Evolutionary conservation across 2,329 filamentous ascomycete genomes (phyloP).

Genomic region (Lachnellula hyalina): DNA sequence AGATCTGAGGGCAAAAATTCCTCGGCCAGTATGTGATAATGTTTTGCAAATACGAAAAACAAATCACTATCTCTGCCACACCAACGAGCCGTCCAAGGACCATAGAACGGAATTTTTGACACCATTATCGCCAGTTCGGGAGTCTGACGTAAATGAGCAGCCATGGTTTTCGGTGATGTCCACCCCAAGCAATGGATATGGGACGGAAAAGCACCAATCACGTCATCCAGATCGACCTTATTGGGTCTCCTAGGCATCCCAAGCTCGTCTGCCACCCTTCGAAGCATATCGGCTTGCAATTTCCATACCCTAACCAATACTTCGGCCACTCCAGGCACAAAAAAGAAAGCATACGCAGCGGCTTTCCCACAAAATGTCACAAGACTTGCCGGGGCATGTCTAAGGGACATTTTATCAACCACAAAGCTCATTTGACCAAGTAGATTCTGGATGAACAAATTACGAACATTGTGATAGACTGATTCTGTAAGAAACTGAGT

Average conservation of each 20-base stretch:
- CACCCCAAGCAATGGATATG: slow-evolving; percentile 57
- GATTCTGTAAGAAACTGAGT: slow-evolving; percentile 66
- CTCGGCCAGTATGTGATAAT: slow-evolving; percentile 61
- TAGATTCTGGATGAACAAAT: slow-evolving; percentile 65
- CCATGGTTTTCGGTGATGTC: slow-evolving; percentile 49
- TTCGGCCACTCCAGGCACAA: slow-evolving; percentile 66
- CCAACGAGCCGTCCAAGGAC: slow-evolving; percentile 66
- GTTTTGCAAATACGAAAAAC: slow-evolving; percentile 68
- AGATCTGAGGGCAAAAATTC: slow-evolving; percentile 50
- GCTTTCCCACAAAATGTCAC: slow-evolving; percentile 70
- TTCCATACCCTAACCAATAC: slow-evolving; percentile 63
- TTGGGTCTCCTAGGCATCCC: slow-evolving; percentile 50
- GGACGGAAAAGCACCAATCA: slow-evolving; percentile 33
- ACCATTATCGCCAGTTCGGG: slow-evolving; percentile 52
- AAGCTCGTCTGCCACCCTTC: slow-evolving; percentile 56
- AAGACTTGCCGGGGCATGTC: slow-evolving; percentile 48
- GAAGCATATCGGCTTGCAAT: slow-evolving; percentile 51
- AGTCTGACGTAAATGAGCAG: slow-evolving; percentile 50
- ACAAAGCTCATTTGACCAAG: slow-evolving; percentile 65
- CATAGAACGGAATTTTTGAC: slow-evolving; percentile 60
- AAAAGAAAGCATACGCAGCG: slow-evolving; percentile 69
- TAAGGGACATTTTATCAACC: slow-evolving; percentile 67
- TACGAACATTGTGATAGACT: slow-evolving; percentile 66
- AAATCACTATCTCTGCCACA: slow-evolving; percentile 68
- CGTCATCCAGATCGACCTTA: slow-evolving; percentile 35